Conservation (phyloP, 805 yeast species). For the Yarrowia sp. region DNA sequence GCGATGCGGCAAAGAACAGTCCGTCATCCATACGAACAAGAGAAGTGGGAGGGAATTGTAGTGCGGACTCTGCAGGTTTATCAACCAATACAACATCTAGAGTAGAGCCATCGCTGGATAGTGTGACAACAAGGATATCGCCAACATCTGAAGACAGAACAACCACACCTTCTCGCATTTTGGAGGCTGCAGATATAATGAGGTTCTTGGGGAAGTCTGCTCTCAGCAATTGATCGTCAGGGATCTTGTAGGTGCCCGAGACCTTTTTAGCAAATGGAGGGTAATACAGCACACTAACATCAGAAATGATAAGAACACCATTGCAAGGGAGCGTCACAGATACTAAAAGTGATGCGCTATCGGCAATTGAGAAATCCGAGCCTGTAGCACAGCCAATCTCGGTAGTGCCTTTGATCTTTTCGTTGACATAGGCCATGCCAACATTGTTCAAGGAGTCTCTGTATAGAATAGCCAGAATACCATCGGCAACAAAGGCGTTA, state of each 20-base stretch:
- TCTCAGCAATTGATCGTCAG: slow-evolving; percentile 8
- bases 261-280: slow-evolving; percentile 1
- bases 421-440: slow-evolving; percentile 3
- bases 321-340: slow-evolving; percentile 9
- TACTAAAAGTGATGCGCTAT: slow-evolving; percentile 1
- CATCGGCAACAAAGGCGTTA: slow-evolving; percentile 10
- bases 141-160: slow-evolving; percentile 15
- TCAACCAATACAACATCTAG: slow-evolving; percentile 1
- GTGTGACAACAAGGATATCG: slow-evolving; percentile 3
- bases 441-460: slow-evolving; percentile 14
- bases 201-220: slow-evolving; percentile 2
- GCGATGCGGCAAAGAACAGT: slow-evolving; percentile 15
- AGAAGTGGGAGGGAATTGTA: slow-evolving; percentile 18
- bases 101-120: neutral
- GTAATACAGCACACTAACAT: slow-evolving; percentile 5
- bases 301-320: slow-evolving; percentile 9
- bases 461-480: slow-evolving; percentile 9
- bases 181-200: slow-evolving; percentile 12
- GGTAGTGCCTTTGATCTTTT: neutral
- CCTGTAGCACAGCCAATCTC: slow-evolving; percentile 6
- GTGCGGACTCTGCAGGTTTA: neutral
- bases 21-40: slow-evolving; percentile 15
- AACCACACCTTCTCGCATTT: slow-evolving; percentile 7
- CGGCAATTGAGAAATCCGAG: neutral
- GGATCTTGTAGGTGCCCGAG: slow-evolving; percentile 1